Percentiles rank a stretch among this genome's conserved stretches.
These are phyloP conservation scores for Metschnikowia gruessii DNA, from an alignment of 805 yeast genomes.

Conservation along the genomic window DNA sequence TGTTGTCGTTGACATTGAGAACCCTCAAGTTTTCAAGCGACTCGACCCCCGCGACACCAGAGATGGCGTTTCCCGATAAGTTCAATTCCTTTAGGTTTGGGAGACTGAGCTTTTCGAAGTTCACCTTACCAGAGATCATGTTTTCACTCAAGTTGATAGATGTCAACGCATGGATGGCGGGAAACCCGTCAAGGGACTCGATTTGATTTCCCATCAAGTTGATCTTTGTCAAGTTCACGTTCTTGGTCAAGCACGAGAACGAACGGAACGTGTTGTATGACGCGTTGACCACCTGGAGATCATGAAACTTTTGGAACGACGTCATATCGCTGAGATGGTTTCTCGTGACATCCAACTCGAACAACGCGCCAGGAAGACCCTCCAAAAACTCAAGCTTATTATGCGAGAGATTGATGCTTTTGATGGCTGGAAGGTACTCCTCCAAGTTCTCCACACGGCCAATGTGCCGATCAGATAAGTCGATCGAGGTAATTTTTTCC, in stretches of 20 bases:
- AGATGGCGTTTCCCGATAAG: constrained; percentile 42
- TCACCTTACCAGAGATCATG: constrained; percentile 35
- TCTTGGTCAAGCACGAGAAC: constrained; percentile 34
- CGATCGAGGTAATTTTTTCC: constrained; percentile 39
- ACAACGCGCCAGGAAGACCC: constrained; percentile 43
- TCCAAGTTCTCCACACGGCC: constrained; percentile 44
- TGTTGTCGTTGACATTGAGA: constrained; percentile 44
- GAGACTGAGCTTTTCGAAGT: constrained; percentile 34
- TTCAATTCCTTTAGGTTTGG: constrained; percentile 44
- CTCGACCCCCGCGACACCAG: constrained; percentile 34
- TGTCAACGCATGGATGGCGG: constrained; percentile 38
- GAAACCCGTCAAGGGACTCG: constrained; percentile 35
- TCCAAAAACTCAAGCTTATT: constrained; percentile 43
- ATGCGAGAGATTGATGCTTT: constrained; percentile 38
- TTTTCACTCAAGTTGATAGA: constrained; percentile 43
- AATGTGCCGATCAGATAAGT: constrained; percentile 32
- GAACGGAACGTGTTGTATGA: constrained; percentile 36
- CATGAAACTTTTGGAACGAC: constrained; percentile 37
- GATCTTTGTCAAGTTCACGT: constrained; percentile 44
- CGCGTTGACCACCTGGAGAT: constrained; percentile 44
- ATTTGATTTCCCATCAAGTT: constrained; percentile 38
- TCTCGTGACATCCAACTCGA: constrained; percentile 36
- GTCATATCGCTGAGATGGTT: constrained; percentile 43
- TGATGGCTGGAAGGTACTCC: constrained; percentile 43
- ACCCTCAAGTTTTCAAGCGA: constrained; percentile 33